These are phyloP conservation scores for Pythium volutum DNA, from an alignment of 352 stramenopile genomes.

Conservation along the genomic window DNA sequence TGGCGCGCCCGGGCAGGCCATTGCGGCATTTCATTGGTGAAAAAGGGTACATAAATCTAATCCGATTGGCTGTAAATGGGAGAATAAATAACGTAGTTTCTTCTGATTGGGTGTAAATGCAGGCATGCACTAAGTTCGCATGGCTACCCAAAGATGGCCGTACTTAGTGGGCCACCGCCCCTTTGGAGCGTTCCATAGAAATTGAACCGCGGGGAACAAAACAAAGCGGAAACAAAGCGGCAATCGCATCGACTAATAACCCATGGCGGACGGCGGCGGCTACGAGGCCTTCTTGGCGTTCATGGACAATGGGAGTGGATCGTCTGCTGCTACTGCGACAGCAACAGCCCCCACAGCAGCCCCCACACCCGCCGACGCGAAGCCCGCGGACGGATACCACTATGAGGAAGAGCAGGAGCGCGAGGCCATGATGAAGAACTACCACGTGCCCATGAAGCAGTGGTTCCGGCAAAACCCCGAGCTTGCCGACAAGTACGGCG, in stretches of 20 bases:
- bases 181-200: background rate
- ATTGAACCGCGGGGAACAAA: no score
- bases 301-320: conserved; percentile 10
- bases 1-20: conserved; percentile 25
- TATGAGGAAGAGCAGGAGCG: conserved; percentile 87
- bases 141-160: background rate
- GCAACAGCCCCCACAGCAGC: no score
- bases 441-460: conserved; percentile 86
- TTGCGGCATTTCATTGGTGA: conserved; percentile 8
- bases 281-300: conserved; percentile 78
- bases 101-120: background rate
- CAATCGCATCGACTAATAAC: background rate
- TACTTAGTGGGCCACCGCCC: background rate
- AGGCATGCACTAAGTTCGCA: background rate
- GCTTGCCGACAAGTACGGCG: conserved; percentile 79
- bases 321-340: background rate
- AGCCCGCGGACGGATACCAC: conserved; percentile 51
- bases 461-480: conserved; percentile 75
- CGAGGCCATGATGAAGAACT: conserved; percentile 87
- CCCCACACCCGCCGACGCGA: background rate
- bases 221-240: background rate
- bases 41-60: background rate
- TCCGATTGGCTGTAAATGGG: background rate
- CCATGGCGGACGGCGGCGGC: conserved; percentile 51
- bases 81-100: no score